These are phyloP conservation scores for Pythium vanterpoolii DNA, from an alignment of 352 stramenopile genomes.

Conservation along the genomic window DNA sequence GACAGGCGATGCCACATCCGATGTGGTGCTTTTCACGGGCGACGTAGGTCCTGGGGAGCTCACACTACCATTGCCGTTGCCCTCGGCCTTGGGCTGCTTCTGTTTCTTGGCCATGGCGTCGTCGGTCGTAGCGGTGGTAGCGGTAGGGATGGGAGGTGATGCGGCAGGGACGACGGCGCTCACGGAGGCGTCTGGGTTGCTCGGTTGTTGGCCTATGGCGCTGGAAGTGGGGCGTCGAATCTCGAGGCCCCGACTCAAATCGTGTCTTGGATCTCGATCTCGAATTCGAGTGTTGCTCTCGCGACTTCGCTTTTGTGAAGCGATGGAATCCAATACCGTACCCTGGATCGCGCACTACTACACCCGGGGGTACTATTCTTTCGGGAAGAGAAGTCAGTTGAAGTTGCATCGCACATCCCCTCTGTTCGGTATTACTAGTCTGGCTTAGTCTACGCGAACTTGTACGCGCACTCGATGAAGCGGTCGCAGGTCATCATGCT, in stretches of 20 bases:
- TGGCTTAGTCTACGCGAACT: conserved; percentile 32
- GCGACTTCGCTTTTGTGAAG: neutral
- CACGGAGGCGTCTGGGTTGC: conserved; percentile 16
- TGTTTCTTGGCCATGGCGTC: conserved; percentile 62
- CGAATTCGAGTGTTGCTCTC: neutral
- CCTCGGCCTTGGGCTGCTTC: conserved; percentile 34
- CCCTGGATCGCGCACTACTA: neutral
- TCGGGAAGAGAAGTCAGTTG: conserved; percentile 10
- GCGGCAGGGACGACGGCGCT: conserved; percentile 2
- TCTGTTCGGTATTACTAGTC: neutral
- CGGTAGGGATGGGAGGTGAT: neutral
- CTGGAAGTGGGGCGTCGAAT: neutral
- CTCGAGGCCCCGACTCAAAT: neutral
- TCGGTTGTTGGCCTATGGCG: conserved; percentile 38
- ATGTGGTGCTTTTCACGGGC: conserved; percentile 25
- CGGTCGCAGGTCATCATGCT: conserved; percentile 67
- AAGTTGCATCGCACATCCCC: conserved; percentile 14
- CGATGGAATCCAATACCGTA: neutral
- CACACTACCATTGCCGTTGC: neutral
- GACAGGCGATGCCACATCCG: conserved; percentile 26
- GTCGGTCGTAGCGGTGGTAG: neutral
- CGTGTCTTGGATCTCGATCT: conserved; percentile 8
- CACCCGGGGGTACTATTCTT: conserved; percentile 5
- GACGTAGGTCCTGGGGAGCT: conserved; percentile 14
- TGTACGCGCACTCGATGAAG: conserved; percentile 85